Conservation (phyloP, 495 filamentous ascomycete species). For the Penicillium fimorum region DNA sequence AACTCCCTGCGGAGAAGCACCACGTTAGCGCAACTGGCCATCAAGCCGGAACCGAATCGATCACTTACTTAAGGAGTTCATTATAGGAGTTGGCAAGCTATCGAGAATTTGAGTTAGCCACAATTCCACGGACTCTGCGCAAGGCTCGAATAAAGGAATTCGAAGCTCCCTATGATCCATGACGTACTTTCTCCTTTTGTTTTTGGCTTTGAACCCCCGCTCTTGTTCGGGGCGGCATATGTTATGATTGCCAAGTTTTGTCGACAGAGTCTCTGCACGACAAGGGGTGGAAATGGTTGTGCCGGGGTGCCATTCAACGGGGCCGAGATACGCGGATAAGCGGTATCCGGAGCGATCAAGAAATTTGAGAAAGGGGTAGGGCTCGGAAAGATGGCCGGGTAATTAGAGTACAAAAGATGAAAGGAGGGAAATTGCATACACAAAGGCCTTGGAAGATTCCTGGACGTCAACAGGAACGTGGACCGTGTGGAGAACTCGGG, state of each 20-base stretch:
- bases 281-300: conserved; percentile 18
- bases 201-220: conserved; percentile 89
- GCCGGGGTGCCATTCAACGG: conserved; percentile 29
- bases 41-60: neutral
- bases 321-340: conserved; percentile 6
- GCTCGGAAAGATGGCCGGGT: neutral
- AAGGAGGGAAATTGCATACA: conserved; percentile 12
- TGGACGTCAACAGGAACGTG: conserved; percentile 33
- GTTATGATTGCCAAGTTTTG: conserved; percentile 34
- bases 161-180: neutral
- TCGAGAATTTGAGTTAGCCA: conserved; percentile 24
- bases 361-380: conserved; percentile 4
- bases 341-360: conserved; percentile 3
- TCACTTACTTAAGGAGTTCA: conserved; percentile 83
- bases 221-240: conserved; percentile 68
- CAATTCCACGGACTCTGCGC: conserved; percentile 6
- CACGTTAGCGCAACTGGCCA: conserved; percentile 14
- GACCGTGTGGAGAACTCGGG: conserved; percentile 27
- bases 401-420: neutral
- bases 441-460: conserved; percentile 13
- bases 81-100: conserved; percentile 96
- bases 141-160: conserved; percentile 1
- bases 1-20: conserved; percentile 67
- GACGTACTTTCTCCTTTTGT: conserved; percentile 84
- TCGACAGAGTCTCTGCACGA: conserved; percentile 31